These are phyloP conservation scores for Cyclostephanos tholiformis DNA, from an alignment of 108 stramenopile species.

Conservation along the genomic window DNA sequence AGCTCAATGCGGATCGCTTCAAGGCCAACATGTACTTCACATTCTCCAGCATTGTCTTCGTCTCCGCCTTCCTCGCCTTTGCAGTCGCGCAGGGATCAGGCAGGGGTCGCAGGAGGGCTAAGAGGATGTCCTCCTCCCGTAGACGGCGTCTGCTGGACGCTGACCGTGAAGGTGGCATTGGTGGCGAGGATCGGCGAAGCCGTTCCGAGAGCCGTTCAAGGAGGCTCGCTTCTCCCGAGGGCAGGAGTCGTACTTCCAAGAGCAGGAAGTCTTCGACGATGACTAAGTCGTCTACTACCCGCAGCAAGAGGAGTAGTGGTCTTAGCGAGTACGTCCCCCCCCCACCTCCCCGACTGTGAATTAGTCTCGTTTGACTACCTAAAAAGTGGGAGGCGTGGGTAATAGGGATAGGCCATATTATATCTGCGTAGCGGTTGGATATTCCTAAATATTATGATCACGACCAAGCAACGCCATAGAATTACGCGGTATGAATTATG, in stretches of 20 bases:
- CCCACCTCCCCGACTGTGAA: too few species aligned
- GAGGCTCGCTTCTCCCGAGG: neutral
- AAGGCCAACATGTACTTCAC: constrained; percentile 79
- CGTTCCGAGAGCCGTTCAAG: constrained; percentile 41
- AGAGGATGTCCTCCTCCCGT: constrained; percentile 39
- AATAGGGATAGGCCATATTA: too few species aligned
- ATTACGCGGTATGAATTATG: too few species aligned
- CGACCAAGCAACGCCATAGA: too few species aligned
- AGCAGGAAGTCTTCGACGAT: neutral
- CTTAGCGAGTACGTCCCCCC: too few species aligned
- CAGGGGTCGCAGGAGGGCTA: constrained; percentile 22
- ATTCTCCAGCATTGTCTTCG: constrained; percentile 71
- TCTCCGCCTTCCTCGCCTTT: constrained; percentile 87
- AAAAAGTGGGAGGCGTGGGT: too few species aligned
- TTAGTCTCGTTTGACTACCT: too few species aligned
- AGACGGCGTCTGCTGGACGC: constrained; percentile 70
- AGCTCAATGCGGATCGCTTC: constrained; percentile 59
- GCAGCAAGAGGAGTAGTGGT: too few species aligned
- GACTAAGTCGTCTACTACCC: too few species aligned
- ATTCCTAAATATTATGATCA: too few species aligned
- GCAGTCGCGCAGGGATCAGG: constrained; percentile 79
- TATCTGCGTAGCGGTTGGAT: too few species aligned
- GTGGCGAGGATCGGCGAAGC: constrained; percentile 34
- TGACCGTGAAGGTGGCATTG: constrained; percentile 30
- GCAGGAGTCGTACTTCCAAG: neutral